A percentile compares a stretch with the other conserved stretches of the same genome.
phyloP scores from a whole-genome alignment of 352 stramenopile genomes.

The Globisporangium okanoganense region DNA sequence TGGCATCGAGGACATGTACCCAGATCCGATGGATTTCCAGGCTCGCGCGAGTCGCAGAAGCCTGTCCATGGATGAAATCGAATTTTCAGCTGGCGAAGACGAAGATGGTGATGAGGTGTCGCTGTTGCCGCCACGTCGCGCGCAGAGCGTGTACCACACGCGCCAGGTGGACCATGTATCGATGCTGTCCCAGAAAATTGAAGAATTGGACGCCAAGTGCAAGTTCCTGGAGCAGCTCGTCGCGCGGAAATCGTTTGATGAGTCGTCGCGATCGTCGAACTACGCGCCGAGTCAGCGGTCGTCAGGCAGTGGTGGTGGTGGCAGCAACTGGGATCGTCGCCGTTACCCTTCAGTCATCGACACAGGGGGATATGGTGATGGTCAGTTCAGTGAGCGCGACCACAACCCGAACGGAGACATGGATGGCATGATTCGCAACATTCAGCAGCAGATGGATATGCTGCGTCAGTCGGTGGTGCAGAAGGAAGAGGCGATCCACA shows the following conservation, averaged over 20 bases:
- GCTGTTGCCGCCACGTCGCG: slow-evolving; percentile 42
- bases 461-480: slow-evolving; percentile 64
- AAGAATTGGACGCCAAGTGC: slow-evolving; percentile 80
- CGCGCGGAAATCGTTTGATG: slow-evolving; percentile 43
- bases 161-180: slow-evolving; percentile 58
- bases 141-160: slow-evolving; percentile 46
- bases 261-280: slow-evolving; percentile 17
- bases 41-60: slow-evolving; percentile 26
- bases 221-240: slow-evolving; percentile 76
- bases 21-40: slow-evolving; percentile 2
- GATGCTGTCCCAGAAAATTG: slow-evolving; percentile 58
- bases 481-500: slow-evolving; percentile 53
- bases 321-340: slow-evolving; percentile 11
- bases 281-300: slow-evolving; percentile 8
- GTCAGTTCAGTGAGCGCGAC: slow-evolving; percentile 22
- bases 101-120: slow-evolving; percentile 42
- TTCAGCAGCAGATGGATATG: slow-evolving; percentile 82
- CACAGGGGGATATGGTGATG: slow-evolving; percentile 5
- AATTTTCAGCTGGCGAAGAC: slow-evolving; percentile 37
- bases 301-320: slow-evolving; percentile 4
- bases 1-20: slow-evolving; percentile 5
- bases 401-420: slow-evolving; percentile 30
- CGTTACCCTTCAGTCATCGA: slow-evolving; percentile 17
- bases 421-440: slow-evolving; percentile 73
- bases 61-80: slow-evolving; percentile 42